Percentiles rank a stretch among this genome's conserved stretches.
phyloP scores from a whole-genome alignment of 208 protist species.

The Acanthamoeba castellanii region DNA sequence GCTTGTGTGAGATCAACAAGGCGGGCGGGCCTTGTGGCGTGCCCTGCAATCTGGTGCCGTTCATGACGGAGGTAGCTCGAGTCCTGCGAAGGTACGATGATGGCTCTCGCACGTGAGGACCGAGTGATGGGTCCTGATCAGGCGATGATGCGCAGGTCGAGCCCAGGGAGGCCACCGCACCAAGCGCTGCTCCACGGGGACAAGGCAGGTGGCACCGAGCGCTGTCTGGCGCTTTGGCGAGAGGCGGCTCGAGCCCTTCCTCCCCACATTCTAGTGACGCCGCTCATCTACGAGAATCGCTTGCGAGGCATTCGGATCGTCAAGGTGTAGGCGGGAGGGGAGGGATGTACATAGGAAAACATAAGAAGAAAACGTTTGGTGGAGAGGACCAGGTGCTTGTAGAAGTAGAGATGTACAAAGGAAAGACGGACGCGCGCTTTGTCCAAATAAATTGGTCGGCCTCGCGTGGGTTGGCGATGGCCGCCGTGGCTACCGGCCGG shows the following conservation, averaged over 20 bases:
- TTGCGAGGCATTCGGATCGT: conserved; percentile 39
- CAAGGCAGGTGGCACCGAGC: background rate
- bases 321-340: background rate
- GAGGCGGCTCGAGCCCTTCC: background rate
- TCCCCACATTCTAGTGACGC: background rate
- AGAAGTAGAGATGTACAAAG: background rate
- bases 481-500: background rate
- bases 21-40: conserved; percentile 41
- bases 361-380: background rate
- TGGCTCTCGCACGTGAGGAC: background rate
- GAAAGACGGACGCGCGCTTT: background rate
- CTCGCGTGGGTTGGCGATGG: no score
- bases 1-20: conserved; percentile 53
- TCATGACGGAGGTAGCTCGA: background rate
- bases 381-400: background rate
- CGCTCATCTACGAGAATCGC: conserved; percentile 15
- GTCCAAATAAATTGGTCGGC: no score
- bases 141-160: background rate
- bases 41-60: conserved; percentile 10
- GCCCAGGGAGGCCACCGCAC: background rate
- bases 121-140: background rate
- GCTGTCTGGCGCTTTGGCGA: background rate
- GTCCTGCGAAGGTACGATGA: conserved; percentile 7
- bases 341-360: background rate
- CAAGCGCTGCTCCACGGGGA: conserved; percentile 64